These are phyloP conservation scores for Graphiopsis chlorocephala DNA, from an alignment of 2,329 filamentous ascomycete species.

Conservation along the genomic window DNA sequence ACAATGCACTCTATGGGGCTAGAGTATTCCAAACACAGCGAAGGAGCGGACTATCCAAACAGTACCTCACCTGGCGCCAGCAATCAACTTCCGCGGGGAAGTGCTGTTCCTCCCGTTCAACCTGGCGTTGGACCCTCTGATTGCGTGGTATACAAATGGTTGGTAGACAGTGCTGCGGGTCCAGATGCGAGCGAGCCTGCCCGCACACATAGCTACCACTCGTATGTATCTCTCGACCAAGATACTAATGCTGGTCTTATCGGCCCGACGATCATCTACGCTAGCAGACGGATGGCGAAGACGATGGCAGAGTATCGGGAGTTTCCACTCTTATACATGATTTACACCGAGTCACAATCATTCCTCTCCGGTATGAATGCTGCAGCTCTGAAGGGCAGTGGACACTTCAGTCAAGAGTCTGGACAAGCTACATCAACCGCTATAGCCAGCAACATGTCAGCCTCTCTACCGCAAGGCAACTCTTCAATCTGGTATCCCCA, in stretches of 20 bases:
- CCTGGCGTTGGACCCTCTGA: constrained; percentile 20
- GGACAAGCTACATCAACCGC: constrained; percentile 2
- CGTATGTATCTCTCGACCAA: constrained; percentile 30
- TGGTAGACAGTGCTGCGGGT: constrained; percentile 21
- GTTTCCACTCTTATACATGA: constrained; percentile 28
- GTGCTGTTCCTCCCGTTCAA: constrained; percentile 22
- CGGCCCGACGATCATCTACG: constrained; percentile 30
- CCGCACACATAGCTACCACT: constrained; percentile 27
- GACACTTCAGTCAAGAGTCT: constrained; percentile 10
- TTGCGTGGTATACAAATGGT: constrained; percentile 31
- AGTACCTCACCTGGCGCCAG: constrained; percentile 21
- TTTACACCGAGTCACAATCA: constrained; percentile 27
- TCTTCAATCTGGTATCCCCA: constrained; percentile 25
- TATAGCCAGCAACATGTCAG: background rate
- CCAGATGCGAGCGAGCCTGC: constrained; percentile 19
- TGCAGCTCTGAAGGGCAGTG: constrained; percentile 1
- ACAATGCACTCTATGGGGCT: constrained; percentile 32
- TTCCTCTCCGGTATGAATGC: constrained; percentile 27
- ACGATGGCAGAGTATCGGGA: constrained; percentile 30
- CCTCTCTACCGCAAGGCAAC: constrained; percentile 18
- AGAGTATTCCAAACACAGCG: constrained; percentile 24
- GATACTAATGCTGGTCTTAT: constrained; percentile 29
- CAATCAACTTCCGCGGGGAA: constrained; percentile 17
- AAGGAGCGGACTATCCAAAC: constrained; percentile 28
- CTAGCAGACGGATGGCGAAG: constrained; percentile 25